Evolutionary conservation across 331 rosid species (phyloP).

Genomic region (Pyracantha coccinea): DNA sequence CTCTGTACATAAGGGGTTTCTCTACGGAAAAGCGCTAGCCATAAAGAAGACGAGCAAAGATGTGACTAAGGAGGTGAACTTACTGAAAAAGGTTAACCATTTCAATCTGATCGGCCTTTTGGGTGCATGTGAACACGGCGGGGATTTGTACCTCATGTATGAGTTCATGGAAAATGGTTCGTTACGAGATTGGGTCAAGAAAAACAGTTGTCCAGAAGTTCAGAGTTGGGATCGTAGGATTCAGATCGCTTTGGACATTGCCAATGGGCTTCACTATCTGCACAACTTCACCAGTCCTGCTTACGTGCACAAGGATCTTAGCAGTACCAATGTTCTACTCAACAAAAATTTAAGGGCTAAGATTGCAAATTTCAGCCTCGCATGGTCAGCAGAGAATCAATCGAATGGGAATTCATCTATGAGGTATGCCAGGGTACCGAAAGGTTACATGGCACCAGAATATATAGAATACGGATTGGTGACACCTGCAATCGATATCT

Average conservation of each 20-base stretch:
- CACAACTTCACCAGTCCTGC: constrained; percentile 66
- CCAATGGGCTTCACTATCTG: constrained; percentile 75
- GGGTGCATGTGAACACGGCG: constrained; percentile 44
- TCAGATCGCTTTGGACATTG: constrained; percentile 66
- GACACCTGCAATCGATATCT: constrained; percentile 50
- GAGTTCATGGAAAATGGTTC: constrained; percentile 68
- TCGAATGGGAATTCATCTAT: background rate
- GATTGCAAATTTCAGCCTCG: constrained; percentile 51
- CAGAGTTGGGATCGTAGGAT: constrained; percentile 48
- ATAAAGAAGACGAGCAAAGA: constrained; percentile 4
- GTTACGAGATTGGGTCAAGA: constrained; percentile 53
- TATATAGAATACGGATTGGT: constrained; percentile 28
- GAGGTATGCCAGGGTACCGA: constrained; percentile 8
- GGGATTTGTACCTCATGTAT: constrained; percentile 37
- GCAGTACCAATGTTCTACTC: constrained; percentile 27
- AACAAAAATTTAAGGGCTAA: constrained; percentile 46
- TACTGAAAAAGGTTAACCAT: constrained; percentile 50
- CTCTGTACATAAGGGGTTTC: background rate
- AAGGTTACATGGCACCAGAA: constrained; percentile 46
- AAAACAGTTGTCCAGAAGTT: constrained; percentile 15
- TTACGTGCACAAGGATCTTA: constrained; percentile 51
- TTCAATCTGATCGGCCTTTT: constrained; percentile 57
- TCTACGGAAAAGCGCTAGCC: background rate
- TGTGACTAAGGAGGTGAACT: constrained; percentile 33
- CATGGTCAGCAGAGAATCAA: constrained; percentile 26